Evolutionary conservation across 306 rosid genomes (phyloP).

Genomic region (Malus sieversii): DNA sequence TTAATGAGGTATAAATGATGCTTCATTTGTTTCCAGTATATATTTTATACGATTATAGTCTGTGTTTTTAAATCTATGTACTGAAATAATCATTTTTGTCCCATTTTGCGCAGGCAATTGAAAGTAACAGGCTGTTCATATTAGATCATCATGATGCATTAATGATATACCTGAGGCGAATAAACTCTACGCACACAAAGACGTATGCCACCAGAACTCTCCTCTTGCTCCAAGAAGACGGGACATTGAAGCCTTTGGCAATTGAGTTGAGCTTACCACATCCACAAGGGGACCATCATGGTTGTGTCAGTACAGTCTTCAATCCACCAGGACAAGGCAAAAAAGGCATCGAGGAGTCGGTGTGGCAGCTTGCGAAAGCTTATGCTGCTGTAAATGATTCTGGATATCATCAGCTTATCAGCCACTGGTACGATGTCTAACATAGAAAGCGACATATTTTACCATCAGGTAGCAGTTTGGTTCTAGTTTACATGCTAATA

Average conservation of each 20-base stretch:
- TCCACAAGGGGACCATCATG: conserved; percentile 69
- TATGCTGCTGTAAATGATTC: conserved; percentile 86
- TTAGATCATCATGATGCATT: conserved; percentile 81
- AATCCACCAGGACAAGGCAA: conserved; percentile 35
- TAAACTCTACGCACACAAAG: conserved; percentile 80
- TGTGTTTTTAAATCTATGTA: not conserved
- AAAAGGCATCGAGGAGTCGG: conserved; percentile 49
- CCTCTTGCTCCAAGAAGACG: conserved; percentile 65
- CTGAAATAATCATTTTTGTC: not conserved
- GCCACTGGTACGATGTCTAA: conserved; percentile 70
- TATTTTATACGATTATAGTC: not conserved
- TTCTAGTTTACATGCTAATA: conserved; percentile 5
- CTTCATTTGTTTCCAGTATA: not conserved
- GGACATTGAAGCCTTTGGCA: conserved; percentile 74
- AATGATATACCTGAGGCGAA: conserved; percentile 63
- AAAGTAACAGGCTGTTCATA: conserved; percentile 50
- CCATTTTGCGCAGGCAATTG: conserved; percentile 49
- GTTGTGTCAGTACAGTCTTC: conserved; percentile 66
- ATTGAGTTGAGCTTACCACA: conserved; percentile 92
- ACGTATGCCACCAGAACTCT: conserved; percentile 78
- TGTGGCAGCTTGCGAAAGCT: conserved; percentile 95
- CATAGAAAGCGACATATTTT: not conserved
- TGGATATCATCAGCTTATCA: conserved; percentile 85
- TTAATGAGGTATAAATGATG: conserved; percentile 40
- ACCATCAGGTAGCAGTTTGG: not conserved